A percentile compares a stretch with the other conserved stretches of the same genome.
Evolutionary conservation across 305 asterid species (phyloP).

Genomic region (Solanum chacoense): DNA sequence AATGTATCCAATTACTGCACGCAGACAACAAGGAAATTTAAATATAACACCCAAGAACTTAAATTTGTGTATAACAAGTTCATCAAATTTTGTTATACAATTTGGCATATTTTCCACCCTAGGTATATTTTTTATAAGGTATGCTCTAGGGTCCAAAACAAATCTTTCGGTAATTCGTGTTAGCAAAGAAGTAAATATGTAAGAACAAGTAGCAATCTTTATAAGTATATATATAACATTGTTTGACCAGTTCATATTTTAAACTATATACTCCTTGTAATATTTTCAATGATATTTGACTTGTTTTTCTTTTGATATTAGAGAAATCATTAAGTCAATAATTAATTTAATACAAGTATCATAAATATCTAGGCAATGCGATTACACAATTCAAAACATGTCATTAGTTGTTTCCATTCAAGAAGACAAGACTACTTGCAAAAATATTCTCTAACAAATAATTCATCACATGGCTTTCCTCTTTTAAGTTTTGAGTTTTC

Average conservation of each 20-base stretch:
- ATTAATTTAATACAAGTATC: not conserved
- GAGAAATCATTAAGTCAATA: not conserved
- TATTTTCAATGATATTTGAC: not conserved
- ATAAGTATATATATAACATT: not conserved
- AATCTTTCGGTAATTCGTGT: too few species aligned
- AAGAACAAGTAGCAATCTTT: not conserved
- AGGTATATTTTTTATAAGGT: too few species aligned
- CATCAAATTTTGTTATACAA: not conserved
- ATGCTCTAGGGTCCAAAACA: not conserved
- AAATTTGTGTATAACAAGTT: not conserved
- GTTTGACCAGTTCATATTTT: too few species aligned
- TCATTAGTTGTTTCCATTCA: not conserved
- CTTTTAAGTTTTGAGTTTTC: not conserved
- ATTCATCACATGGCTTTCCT: not conserved
- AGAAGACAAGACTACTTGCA: not conserved
- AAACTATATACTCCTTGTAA: too few species aligned
- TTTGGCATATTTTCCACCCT: not conserved
- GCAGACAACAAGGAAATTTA: not conserved
- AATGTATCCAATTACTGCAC: too few species aligned
- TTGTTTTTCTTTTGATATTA: not conserved
- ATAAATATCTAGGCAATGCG: not conserved
- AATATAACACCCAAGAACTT: not conserved
- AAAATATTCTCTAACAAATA: not conserved
- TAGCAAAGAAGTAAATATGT: not conserved
- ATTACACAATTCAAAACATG: not conserved